These are phyloP conservation scores for Mycena amicta DNA, from an alignment of 768 basidiomycete species.

Conservation along the genomic window DNA sequence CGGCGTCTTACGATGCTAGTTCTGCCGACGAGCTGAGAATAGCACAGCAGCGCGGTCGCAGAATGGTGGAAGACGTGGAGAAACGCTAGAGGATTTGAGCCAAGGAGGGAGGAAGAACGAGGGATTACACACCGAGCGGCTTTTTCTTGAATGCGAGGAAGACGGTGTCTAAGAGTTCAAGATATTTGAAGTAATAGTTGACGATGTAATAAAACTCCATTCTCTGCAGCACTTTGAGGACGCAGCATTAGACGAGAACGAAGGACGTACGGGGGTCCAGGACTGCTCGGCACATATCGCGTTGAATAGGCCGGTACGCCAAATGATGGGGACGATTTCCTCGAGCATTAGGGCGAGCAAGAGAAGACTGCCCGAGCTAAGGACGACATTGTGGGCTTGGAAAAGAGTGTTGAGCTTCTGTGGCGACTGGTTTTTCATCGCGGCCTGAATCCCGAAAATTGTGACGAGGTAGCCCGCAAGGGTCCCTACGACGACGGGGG, in stretches of 20 bases:
- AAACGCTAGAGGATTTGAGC: constrained; percentile 63
- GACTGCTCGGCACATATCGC: constrained; percentile 75
- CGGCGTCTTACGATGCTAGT: constrained; percentile 79
- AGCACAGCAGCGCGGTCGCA: constrained; percentile 94
- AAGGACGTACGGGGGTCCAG: constrained; percentile 81
- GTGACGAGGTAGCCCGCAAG: constrained; percentile 82
- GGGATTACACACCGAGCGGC: constrained; percentile 75
- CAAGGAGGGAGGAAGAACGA: constrained; percentile 1
- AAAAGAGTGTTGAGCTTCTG: constrained; percentile 82
- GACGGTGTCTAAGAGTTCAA: constrained; percentile 94
- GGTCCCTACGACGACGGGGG: constrained; percentile 66
- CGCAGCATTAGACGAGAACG: constrained; percentile 5
- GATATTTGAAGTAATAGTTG: constrained; percentile 98
- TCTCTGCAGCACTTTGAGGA: constrained; percentile 48
- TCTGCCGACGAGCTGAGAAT: constrained; percentile 89
- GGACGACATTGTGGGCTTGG: constrained; percentile 87
- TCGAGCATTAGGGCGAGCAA: constrained; percentile 89
- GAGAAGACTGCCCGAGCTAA: constrained; percentile 82
- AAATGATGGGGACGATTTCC: constrained; percentile 82
- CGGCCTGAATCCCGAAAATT: constrained; percentile 81
- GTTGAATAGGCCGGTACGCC: constrained; percentile 70
- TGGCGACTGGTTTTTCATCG: constrained; percentile 80
- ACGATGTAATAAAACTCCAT: constrained; percentile 97
- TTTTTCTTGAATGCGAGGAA: constrained; percentile 99
- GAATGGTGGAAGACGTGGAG: constrained; percentile 99